Conservation (phyloP, 1,139 yeast genomes). For the Yamadazyma triangularis region DNA sequence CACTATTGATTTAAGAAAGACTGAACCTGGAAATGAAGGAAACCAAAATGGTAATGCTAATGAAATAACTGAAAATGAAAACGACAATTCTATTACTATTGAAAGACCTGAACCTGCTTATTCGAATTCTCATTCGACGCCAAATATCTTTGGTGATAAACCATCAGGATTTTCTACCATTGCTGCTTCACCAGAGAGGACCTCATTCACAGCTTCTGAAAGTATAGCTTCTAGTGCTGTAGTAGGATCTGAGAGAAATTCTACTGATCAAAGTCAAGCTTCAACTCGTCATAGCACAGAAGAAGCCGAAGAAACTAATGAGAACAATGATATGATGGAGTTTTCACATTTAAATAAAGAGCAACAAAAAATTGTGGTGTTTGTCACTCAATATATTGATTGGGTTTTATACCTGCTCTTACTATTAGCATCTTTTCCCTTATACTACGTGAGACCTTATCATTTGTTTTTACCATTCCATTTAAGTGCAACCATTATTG, state of each 20-base stretch:
- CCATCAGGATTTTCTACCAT: background rate
- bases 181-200: constrained; percentile 1
- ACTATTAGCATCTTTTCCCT: constrained; percentile 52
- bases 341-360: constrained; percentile 10
- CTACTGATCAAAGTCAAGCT: background rate
- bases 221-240: background rate
- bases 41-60: background rate
- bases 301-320: background rate
- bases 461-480: constrained; percentile 62
- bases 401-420: constrained; percentile 47
- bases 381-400: constrained; percentile 47
- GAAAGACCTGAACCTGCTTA: constrained; percentile 18
- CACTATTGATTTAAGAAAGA: constrained; percentile 16
- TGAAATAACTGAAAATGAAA: constrained; percentile 1
- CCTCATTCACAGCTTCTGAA: background rate
- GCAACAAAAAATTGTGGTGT: constrained; percentile 28
- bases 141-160: background rate
- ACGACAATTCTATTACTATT: constrained; percentile 16
- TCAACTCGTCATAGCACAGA: no score
- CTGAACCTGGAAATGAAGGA: constrained; percentile 11
- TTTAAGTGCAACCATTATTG: constrained; percentile 52
- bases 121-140: constrained; percentile 9
- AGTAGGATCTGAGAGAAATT: background rate
- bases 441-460: constrained; percentile 42
- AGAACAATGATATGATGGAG: background rate